Evolutionary conservation across 768 basidiomycete genomes (phyloP), one percentile per base, ranked within the genome.

Genomic region (Cyathus striatus): DNA sequence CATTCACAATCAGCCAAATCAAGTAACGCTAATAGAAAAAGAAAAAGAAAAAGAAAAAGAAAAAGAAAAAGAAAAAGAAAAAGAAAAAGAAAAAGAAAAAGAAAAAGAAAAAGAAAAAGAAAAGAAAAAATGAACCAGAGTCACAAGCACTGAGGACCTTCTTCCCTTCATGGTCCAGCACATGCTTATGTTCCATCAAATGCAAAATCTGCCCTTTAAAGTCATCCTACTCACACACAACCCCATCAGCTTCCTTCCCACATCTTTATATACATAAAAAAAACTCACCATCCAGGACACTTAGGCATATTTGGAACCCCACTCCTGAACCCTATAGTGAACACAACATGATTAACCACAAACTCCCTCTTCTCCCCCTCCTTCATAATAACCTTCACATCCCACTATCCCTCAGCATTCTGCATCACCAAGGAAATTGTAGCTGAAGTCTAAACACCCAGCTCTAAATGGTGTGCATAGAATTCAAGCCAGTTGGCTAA

Each of bases 251-350:
- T n/a, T n/a, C n/a, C n/a, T n/a, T n/a, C n/a, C 7, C 33, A 45
- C n/a, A 23, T 22, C 13, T 32, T 20, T 18, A 26, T 21, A 14
- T 16, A 13, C 7, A 20, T 6, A 21, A 22, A 9, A 25, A 40
- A n/a, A 36, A 6, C 17, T 30, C 30, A 70, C 73, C 58, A 64
- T 64, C 69, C 69, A 10, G 70, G 68, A 39, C 73, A 61, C 18
- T 57, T 46, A 1, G 80, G 79, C 20, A 74, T 62, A 35, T 64
- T 68, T 0, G 72, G 68, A 23, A 52, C 57, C 22, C 69, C 72
- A 16, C 76, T 73, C 1, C 65, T 68, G 33, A 77, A 62, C 1
- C 81, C 81, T 6, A 75, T 72, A 5, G 79, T 75, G 35, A 82
- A 72, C 6, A 81, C 65, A 17, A 84, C 50, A 53, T 83, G 78